phyloP scores from a whole-genome alignment of 768 basidiomycete genomes.

The Scleroderma bovista region DNA sequence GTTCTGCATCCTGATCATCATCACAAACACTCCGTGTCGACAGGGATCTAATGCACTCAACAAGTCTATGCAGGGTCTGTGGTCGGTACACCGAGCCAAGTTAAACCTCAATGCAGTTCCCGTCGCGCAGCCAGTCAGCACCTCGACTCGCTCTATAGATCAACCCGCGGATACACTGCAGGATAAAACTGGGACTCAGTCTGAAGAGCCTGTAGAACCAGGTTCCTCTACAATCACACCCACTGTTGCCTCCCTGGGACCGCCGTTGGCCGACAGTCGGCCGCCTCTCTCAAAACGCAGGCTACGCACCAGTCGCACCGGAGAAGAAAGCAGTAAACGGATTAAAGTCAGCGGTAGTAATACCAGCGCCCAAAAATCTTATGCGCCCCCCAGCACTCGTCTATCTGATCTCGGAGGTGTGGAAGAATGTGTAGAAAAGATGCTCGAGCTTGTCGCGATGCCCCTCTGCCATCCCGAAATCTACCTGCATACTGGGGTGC shows the following conservation, averaged over 20 bases:
- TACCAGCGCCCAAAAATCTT: conserved; percentile 48
- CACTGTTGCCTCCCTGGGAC: conserved; percentile 4
- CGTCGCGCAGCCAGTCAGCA: conserved; percentile 8
- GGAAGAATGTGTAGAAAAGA: conserved; percentile 79
- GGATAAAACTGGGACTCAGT: conserved; percentile 9
- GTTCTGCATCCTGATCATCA: conserved; percentile 6
- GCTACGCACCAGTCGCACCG: conserved; percentile 36
- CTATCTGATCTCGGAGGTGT: conserved; percentile 88
- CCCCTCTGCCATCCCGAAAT: conserved; percentile 94
- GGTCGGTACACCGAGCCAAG: conserved; percentile 64
- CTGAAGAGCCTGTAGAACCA: conserved; percentile 12
- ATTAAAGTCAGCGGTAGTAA: neutral
- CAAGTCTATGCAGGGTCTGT: conserved; percentile 73
- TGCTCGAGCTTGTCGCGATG: conserved; percentile 95
- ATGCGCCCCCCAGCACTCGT: conserved; percentile 67
- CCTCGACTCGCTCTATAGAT: conserved; percentile 7
- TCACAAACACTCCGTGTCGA: conserved; percentile 12
- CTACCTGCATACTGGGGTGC: conserved; percentile 88
- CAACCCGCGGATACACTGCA: conserved; percentile 22
- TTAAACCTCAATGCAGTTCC: conserved; percentile 55
- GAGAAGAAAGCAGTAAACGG: conserved; percentile 16
- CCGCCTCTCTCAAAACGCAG: conserved; percentile 53
- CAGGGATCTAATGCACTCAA: conserved; percentile 74
- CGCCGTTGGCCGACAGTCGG: conserved; percentile 5
- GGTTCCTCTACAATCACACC: conserved; percentile 9